These are phyloP conservation scores for Chloranthus sessilifolius DNA, from an alignment of 164 flowering plant genomes.

Conservation along the genomic window DNA sequence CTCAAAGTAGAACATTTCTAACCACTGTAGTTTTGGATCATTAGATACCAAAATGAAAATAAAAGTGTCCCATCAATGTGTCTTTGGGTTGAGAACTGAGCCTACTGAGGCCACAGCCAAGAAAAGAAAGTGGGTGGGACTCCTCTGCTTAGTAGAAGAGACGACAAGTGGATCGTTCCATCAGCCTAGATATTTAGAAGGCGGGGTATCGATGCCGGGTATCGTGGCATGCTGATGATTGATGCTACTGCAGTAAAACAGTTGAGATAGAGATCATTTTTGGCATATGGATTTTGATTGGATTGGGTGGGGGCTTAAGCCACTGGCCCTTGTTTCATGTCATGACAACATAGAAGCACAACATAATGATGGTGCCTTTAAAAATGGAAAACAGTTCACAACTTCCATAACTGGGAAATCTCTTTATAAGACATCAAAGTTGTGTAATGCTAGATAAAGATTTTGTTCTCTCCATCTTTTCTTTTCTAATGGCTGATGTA, in stretches of 20 bases:
- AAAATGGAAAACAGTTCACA: conserved; percentile 5
- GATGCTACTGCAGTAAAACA: conserved; percentile 6
- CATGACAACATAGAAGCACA: conserved; percentile 14
- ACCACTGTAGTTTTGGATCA: no score
- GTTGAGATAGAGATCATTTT: background rate
- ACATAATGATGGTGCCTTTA: conserved; percentile 18
- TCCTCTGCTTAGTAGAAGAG: no score
- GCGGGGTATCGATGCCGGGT: conserved; percentile 25
- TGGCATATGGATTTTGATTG: background rate
- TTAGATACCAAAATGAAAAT: no score
- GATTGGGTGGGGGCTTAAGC: conserved; percentile 1
- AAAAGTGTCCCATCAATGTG: no score
- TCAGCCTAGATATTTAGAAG: background rate
- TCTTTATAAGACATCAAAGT: conserved; percentile 5
- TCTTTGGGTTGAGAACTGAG: no score
- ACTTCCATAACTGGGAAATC: conserved; percentile 6
- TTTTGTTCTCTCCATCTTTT: background rate
- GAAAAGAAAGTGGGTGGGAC: no score
- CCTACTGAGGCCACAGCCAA: no score
- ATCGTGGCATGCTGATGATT: conserved; percentile 17
- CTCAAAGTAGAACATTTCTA: no score
- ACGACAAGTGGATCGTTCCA: no score
- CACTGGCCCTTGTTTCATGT: conserved; percentile 10
- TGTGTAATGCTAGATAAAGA: conserved; percentile 4
- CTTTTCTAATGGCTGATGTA: conserved; percentile 8